Conservation (phyloP, 2,329 filamentous ascomycete genomes). For the Lizonia empirigonia region DNA sequence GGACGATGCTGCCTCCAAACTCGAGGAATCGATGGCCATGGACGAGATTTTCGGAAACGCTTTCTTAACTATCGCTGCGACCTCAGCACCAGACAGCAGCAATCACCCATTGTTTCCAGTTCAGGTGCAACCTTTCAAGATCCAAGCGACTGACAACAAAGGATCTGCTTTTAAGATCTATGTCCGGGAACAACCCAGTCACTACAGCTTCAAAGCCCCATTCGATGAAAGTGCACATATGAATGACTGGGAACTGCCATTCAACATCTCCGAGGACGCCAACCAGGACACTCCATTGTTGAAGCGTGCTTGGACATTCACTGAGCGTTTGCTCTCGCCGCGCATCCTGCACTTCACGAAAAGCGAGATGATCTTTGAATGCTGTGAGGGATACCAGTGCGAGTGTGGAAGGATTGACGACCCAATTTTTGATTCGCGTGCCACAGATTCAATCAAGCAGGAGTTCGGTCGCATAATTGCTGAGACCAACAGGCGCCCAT, state of each 20-base stretch:
- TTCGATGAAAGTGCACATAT: slow-evolving; percentile 43
- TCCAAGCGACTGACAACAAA: slow-evolving; percentile 42
- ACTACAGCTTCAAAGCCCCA: slow-evolving; percentile 46
- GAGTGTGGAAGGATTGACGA: slow-evolving; percentile 45
- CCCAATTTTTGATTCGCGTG: slow-evolving; percentile 36
- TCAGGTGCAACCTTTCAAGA: slow-evolving; percentile 37
- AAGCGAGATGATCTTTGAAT: slow-evolving; percentile 47
- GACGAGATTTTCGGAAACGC: slow-evolving; percentile 41
- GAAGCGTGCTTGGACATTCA: slow-evolving; percentile 43
- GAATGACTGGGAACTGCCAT: slow-evolving; percentile 45
- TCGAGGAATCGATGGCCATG: slow-evolving; percentile 36
- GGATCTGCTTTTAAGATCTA: slow-evolving; percentile 40
- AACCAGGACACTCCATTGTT: slow-evolving; percentile 41
- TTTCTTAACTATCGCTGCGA: slow-evolving; percentile 44
- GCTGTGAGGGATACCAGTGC: slow-evolving; percentile 44
- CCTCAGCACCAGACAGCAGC: slow-evolving; percentile 38
- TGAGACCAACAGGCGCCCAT: slow-evolving; percentile 21
- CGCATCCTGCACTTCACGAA: slow-evolving; percentile 43
- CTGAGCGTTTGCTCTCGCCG: slow-evolving; percentile 40
- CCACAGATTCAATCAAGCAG: slow-evolving; percentile 44
- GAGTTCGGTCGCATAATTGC: slow-evolving; percentile 36
- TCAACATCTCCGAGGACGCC: slow-evolving; percentile 38
- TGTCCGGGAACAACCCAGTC: slow-evolving; percentile 43
- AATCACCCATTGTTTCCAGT: slow-evolving; percentile 34
- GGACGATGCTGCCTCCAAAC: slow-evolving; percentile 36